Evolutionary conservation across 1,139 yeast species (phyloP).

Genomic region (Kodamaea ohmeri): DNA sequence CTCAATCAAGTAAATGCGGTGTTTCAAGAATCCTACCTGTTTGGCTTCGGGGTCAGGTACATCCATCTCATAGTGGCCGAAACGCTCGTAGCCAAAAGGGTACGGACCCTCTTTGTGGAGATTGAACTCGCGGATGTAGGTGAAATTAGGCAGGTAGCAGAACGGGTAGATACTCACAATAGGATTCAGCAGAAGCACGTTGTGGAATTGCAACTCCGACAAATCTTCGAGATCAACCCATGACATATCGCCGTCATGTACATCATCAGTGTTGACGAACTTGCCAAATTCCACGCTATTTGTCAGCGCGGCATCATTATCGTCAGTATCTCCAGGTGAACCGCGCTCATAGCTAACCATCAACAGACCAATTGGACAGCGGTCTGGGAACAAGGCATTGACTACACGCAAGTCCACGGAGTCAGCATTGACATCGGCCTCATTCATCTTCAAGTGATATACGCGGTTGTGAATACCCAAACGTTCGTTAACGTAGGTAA

Average conservation of each 20-base stretch:
- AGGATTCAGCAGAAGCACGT: slow-evolving; percentile 50
- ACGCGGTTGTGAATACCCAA: slow-evolving; percentile 53
- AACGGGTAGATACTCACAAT: slow-evolving; percentile 60
- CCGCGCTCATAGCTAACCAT: slow-evolving; percentile 38
- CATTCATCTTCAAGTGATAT: slow-evolving; percentile 64
- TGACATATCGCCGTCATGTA: slow-evolving; percentile 46
- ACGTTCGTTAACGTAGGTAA: slow-evolving; percentile 54
- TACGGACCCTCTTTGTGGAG: slow-evolving; percentile 48
- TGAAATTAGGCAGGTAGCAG: slow-evolving; percentile 70
- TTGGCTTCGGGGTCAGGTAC: slow-evolving; percentile 52
- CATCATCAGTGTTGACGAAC: slow-evolving; percentile 28
- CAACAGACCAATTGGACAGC: slow-evolving; percentile 46
- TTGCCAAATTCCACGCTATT: slow-evolving; percentile 10
- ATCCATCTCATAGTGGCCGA: slow-evolving; percentile 70
- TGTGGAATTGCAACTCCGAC: slow-evolving; percentile 63
- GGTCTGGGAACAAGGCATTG: slow-evolving; percentile 63
- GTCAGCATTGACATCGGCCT: slow-evolving; percentile 72
- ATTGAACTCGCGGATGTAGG: slow-evolving; percentile 63
- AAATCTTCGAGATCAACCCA: slow-evolving; percentile 88
- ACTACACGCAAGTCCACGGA: slow-evolving; percentile 72
- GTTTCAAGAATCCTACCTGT: slow-evolving; percentile 42
- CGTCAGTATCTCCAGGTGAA: slow-evolving; percentile 1
- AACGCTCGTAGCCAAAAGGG: slow-evolving; percentile 67
- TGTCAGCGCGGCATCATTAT: slow-evolving; percentile 8
- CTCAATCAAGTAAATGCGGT: slow-evolving; percentile 43